Percentiles rank a stretch among this genome's conserved stretches.
Conservation (phyloP, 2,329 filamentous ascomycete species). For the Aspergillus sp. region DNA sequence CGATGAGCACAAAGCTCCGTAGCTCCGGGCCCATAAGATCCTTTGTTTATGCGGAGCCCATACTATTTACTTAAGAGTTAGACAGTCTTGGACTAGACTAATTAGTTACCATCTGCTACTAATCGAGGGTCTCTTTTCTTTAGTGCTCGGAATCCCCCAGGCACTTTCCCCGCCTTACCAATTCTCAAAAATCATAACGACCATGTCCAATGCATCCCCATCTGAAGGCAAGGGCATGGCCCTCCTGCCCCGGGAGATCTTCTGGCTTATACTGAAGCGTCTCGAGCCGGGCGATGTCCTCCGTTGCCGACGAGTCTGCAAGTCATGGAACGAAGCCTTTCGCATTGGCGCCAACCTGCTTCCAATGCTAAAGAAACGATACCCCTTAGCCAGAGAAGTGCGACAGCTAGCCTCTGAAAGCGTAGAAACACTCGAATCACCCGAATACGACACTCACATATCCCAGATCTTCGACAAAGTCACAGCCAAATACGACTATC, state of each 20-base stretch:
- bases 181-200: not conserved
- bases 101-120: too few species aligned
- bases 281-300: conserved; percentile 55
- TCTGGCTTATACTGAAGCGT: conserved; percentile 55
- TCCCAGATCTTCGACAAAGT: conserved; percentile 51
- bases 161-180: conserved; percentile 3
- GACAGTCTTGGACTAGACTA: too few species aligned
- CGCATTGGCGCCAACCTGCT: conserved; percentile 50
- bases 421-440: not conserved
- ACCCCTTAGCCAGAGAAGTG: conserved; percentile 57
- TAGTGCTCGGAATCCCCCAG: not conserved
- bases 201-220: not conserved
- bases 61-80: too few species aligned
- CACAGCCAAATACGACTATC: conserved; percentile 57
- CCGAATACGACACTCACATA: conserved; percentile 15
- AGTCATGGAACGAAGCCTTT: conserved; percentile 53
- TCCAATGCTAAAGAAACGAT: conserved; percentile 53
- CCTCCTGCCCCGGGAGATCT: conserved; percentile 59
- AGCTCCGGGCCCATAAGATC: not conserved
- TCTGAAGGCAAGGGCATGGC: conserved; percentile 24
- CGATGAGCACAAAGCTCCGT: not conserved
- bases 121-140: not conserved
- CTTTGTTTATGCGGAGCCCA: not conserved
- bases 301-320: conserved; percentile 55
- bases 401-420: conserved; percentile 34